phyloP scores from a whole-genome alignment of 164 flowering plant genomes.

The Liquidambar formosana region DNA sequence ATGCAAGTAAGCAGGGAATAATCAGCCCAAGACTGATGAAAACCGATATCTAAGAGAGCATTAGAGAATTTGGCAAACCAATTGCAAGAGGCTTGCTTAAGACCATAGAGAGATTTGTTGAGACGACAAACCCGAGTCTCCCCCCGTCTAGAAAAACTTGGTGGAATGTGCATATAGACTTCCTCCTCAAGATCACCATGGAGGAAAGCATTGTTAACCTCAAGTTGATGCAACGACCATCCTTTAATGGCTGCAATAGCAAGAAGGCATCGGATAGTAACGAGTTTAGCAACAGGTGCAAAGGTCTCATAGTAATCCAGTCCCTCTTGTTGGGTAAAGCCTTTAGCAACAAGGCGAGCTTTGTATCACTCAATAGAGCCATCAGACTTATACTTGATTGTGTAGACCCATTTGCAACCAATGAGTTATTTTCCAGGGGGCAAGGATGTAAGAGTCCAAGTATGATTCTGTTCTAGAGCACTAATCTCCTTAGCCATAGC shows the following conservation, averaged over 20 bases:
- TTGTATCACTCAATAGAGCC: neutral
- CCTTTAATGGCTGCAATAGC: neutral
- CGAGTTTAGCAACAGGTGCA: too few species aligned
- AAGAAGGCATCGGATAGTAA: neutral
- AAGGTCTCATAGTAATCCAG: too few species aligned
- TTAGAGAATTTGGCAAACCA: neutral
- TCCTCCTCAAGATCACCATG: neutral
- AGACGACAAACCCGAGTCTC: too few species aligned
- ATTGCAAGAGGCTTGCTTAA: too few species aligned
- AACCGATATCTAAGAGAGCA: neutral
- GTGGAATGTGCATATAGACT: too few species aligned
- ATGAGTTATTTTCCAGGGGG: neutral
- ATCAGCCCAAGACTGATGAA: too few species aligned
- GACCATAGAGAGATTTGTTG: too few species aligned
- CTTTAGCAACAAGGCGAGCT: too few species aligned
- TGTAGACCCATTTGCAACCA: too few species aligned
- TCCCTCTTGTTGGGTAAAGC: neutral
- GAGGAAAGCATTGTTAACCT: too few species aligned
- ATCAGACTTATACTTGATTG: neutral
- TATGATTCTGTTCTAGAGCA: neutral
- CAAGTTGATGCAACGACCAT: neutral
- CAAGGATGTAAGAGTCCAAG: neutral
- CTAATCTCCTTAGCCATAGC: too few species aligned
- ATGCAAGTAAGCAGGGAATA: neutral
- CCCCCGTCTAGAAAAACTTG: neutral